phyloP scores from a whole-genome alignment of 129 eudicot genomes.

The Gnaphalium uliginosum region DNA sequence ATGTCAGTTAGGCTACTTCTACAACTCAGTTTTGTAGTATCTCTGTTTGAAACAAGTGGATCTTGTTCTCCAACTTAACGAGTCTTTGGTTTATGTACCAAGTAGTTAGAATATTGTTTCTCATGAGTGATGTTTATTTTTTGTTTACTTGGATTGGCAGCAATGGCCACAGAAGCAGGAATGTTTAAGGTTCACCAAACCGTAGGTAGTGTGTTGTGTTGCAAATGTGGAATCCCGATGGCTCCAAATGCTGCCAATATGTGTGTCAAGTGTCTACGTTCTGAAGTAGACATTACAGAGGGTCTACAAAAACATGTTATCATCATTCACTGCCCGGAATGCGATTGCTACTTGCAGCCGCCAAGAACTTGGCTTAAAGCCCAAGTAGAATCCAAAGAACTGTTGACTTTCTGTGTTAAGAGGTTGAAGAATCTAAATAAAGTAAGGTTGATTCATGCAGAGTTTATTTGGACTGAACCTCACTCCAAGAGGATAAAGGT shows the following conservation, averaged over 20 bases:
- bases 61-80: too few relatives aligned
- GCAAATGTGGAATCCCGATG: slow-evolving; percentile 66
- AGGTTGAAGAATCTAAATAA: slow-evolving; percentile 21
- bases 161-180: slow-evolving; percentile 46
- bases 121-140: neutral
- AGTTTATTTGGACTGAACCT: slow-evolving; percentile 15
- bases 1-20: too few relatives aligned
- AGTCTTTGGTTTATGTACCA: too few relatives aligned
- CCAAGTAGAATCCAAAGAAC: slow-evolving; percentile 22
- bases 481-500: slow-evolving; percentile 27
- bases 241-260: slow-evolving; percentile 71
- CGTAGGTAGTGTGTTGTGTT: slow-evolving; percentile 64
- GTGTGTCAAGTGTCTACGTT: slow-evolving; percentile 68
- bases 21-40: too few relatives aligned
- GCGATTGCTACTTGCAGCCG: slow-evolving; percentile 16
- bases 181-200: slow-evolving; percentile 60
- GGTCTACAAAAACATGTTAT: slow-evolving; percentile 31
- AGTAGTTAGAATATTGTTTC: too few relatives aligned
- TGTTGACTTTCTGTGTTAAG: slow-evolving; percentile 28
- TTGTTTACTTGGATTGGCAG: slow-evolving; percentile 19
- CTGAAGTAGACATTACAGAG: slow-evolving; percentile 50
- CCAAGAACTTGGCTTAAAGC: slow-evolving; percentile 10
- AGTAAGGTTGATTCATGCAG: slow-evolving; percentile 17
- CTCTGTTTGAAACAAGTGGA: too few relatives aligned
- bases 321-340: slow-evolving; percentile 17